Evolutionary conservation across 2,329 filamentous ascomycete genomes (phyloP), one percentile per base, ranked within the genome.

Genomic region (Capronia epimyces): DNA sequence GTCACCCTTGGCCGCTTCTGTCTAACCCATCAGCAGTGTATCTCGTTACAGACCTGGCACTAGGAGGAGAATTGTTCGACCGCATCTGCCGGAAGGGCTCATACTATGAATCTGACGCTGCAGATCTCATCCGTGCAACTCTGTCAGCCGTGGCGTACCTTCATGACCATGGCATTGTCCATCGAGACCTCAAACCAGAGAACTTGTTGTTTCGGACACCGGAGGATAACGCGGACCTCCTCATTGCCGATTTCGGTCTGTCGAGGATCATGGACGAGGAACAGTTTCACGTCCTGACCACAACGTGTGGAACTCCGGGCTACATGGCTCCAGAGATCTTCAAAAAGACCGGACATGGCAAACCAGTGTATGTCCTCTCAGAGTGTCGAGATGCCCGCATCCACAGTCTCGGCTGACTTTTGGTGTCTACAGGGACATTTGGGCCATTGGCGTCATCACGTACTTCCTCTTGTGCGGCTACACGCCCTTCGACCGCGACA

Each of bases 291-390:
- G 91, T 97, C 24, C 75, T 98, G 56, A 98, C 93, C 9, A 98
- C 93, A 0, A 98, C 93, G 1, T 98, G 93, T 67, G 93, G 93
- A 53, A 98, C 93, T 1, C 93, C 93, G 2, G 93, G 93, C 43
- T 98, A 98, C 71, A 98, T 98, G 93, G 93, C 93, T 1, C 93
- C 93, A 18, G 93, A 98, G 69, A 98, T 98, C 64, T 98, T 98
- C 74, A 95, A 95, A 71, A 98, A 98, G 76, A 90, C 86, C 6
- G 93, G 93, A 21, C 93, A 98, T 68, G 93, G 93, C 57, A 98
- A 97, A 71, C 90, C 93, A 61, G 93, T 98, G 80, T 83, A 76
- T 60, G 74, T 61, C n/a, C 2, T 32, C 27, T n/a, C 10, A 9
- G n/a, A 22, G 3, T 37, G 25, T n/a, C 10, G 12, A 15, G 25